Evolutionary conservation across 805 yeast genomes (phyloP).

Genomic region (Torulaspora microellipsoides): DNA sequence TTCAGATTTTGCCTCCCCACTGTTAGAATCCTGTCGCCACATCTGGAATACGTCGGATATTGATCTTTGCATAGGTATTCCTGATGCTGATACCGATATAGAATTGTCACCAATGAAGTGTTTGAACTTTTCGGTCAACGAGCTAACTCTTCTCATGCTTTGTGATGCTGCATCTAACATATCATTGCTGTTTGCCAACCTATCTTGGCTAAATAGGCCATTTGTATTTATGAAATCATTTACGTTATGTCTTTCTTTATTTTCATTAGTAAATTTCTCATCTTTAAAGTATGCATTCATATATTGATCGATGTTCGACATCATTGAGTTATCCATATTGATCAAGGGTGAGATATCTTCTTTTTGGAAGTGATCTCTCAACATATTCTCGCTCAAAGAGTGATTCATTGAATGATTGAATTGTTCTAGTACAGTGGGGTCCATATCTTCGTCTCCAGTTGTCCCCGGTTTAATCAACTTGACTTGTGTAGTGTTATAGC

Average conservation of each 20-base stretch:
- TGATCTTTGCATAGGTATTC: conserved; percentile 6
- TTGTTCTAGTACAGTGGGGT: conserved; percentile 13
- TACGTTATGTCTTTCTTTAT: conserved; percentile 13
- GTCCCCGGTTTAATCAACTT: conserved; percentile 66
- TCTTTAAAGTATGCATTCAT: conserved; percentile 21
- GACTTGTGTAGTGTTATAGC: conserved; percentile 79
- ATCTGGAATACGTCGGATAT: conserved; percentile 7
- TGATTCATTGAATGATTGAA: conserved; percentile 14
- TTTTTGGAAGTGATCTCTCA: conserved; percentile 23
- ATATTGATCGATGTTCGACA: conserved; percentile 19
- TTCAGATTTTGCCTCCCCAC: not conserved
- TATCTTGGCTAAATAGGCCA: conserved; percentile 13
- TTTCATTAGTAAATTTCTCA: conserved; percentile 4
- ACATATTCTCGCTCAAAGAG: conserved; percentile 15
- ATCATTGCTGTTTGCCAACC: not conserved
- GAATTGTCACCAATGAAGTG: conserved; percentile 16
- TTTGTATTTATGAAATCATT: conserved; percentile 19
- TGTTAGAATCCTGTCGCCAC: conserved; percentile 7
- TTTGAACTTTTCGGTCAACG: conserved; percentile 15
- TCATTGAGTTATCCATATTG: conserved; percentile 17
- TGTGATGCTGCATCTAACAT: conserved; percentile 2
- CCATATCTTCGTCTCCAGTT: conserved; percentile 29
- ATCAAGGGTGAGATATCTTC: conserved; percentile 24
- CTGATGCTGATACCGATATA: conserved; percentile 1
- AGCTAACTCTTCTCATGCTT: conserved; percentile 14